Evolutionary conservation across 345 rosid genomes (phyloP), one percentile per base, ranked within the genome.

Genomic region (Pistacia vera): DNA sequence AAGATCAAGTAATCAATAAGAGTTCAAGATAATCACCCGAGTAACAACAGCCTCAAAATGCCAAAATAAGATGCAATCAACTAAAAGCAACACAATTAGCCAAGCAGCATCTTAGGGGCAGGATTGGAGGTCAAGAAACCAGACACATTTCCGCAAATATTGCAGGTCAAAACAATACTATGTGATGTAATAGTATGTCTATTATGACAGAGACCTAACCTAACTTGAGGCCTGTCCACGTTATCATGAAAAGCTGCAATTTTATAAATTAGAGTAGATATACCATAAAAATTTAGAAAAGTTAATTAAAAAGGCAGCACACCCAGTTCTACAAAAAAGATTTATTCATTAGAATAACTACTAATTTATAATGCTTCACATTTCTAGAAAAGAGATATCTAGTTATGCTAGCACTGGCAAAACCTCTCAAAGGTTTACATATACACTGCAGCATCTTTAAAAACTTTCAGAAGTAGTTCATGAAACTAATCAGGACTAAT

Each of bases 1-100:
- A 75, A 68, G 76, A 77, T 76, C 70, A 66, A 54, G 25, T 22
- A 36, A 72, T 51, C 49, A 51, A 17, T 4, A 30, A 38, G 5
- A 71, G 68, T 38, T 68, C 54, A 51, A 33, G 64, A 38, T 5
- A 68, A 14, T 36, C 41, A 44, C 17, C 12, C 9, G 4, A 5
- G 25, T 10, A 41, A 13, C 41, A 20, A 52, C 8, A 58, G 6
- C 56, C 44, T 60, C 33, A 28, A 20, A 62, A 11, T 64, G 22
- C 17, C 18, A 12, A 25, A 25, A 25, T 25, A 1, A 41, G 48
- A 56, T 5, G 55, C 16, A 51, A 51, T 51, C 1, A 10, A 51
- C 55, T 16, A 11, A 51, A 51, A 51, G 55, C 55, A 51, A 51
- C 55, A 2, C 55, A 4, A 51, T 51, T 51, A 51, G 14, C 16